Evolutionary conservation across 2,329 filamentous ascomycete genomes (phyloP).

Genomic region (Pleurostoma richardsiae): DNA sequence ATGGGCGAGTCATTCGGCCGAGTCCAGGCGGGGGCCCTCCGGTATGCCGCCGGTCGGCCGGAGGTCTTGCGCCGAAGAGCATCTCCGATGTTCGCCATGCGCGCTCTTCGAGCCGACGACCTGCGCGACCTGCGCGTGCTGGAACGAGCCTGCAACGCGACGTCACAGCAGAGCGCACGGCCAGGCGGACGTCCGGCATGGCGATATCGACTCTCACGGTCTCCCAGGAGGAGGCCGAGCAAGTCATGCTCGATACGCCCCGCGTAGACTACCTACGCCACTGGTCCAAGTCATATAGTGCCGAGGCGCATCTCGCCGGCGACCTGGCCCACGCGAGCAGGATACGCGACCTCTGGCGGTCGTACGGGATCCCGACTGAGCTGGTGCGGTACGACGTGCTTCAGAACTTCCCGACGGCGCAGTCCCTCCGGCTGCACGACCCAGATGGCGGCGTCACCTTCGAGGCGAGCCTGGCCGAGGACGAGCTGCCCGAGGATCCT

Average conservation of each 20-base stretch:
- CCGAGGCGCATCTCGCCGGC: slow-evolving; percentile 13
- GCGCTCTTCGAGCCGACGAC: too few relatives aligned
- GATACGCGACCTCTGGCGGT: slow-evolving; percentile 16
- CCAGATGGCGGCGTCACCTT: slow-evolving; percentile 35
- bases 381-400: slow-evolving; percentile 44
- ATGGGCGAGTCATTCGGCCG: too few relatives aligned
- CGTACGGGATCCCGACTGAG: slow-evolving; percentile 13
- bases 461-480: slow-evolving; percentile 62
- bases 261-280: slow-evolving; percentile 9
- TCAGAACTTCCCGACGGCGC: slow-evolving; percentile 45
- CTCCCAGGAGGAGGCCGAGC: slow-evolving; percentile 10
- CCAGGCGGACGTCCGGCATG: too few relatives aligned
- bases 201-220: too few relatives aligned
- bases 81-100: too few relatives aligned
- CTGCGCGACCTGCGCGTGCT: too few relatives aligned
- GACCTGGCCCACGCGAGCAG: slow-evolving; percentile 13
- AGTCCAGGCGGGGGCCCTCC: too few relatives aligned
- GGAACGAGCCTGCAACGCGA: too few relatives aligned
- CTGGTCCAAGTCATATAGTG: slow-evolving; percentile 15
- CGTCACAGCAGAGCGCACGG: too few relatives aligned
- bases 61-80: too few relatives aligned
- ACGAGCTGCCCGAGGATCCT: slow-evolving; percentile 61
- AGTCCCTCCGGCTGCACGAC: slow-evolving; percentile 7
- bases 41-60: too few relatives aligned
- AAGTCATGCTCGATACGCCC: slow-evolving; percentile 12